These are phyloP conservation scores for Alternaria triticina DNA, from an alignment of 2,329 filamentous ascomycete species.

Conservation along the genomic window DNA sequence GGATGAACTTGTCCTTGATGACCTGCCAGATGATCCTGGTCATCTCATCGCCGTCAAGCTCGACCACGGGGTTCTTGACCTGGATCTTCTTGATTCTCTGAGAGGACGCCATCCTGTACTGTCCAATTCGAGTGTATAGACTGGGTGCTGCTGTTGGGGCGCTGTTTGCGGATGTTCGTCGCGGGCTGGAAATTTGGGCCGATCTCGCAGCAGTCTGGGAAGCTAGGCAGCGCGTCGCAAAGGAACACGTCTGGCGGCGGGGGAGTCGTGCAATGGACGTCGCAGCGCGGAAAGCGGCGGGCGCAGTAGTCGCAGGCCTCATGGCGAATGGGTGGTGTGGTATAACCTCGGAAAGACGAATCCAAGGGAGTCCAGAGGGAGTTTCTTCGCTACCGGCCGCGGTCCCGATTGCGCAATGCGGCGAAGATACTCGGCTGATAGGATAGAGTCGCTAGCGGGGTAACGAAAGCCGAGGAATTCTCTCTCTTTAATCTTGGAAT, in stretches of 20 bases:
- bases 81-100: constrained; percentile 98
- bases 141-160: constrained; percentile 4
- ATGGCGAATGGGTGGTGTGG: constrained; percentile 28
- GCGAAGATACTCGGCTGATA: constrained; percentile 18
- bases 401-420: constrained; percentile 25
- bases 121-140: constrained; percentile 18
- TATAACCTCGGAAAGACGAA: constrained; percentile 38
- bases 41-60: constrained; percentile 95
- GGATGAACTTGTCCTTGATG: constrained; percentile 99
- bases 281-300: constrained; percentile 35
- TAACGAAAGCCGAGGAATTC: constrained; percentile 36
- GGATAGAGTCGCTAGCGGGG: constrained; percentile 34
- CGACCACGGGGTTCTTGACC: constrained; percentile 98
- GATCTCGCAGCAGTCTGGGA: constrained; percentile 32
- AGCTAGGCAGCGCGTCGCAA: constrained; percentile 40
- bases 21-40: constrained; percentile 98
- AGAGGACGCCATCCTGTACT: constrained; percentile 43
- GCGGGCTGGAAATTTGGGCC: constrained; percentile 25
- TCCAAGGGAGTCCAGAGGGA: constrained; percentile 17
- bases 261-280: constrained; percentile 28
- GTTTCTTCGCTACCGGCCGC: constrained; percentile 33
- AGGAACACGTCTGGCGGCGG: constrained; percentile 29
- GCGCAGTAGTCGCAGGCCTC: constrained; percentile 37
- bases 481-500: constrained; percentile 15
- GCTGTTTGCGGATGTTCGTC: constrained; percentile 19